Conservation (phyloP, 2,329 filamentous ascomycete species). For the Sodiomyces alkalinus region DNA sequence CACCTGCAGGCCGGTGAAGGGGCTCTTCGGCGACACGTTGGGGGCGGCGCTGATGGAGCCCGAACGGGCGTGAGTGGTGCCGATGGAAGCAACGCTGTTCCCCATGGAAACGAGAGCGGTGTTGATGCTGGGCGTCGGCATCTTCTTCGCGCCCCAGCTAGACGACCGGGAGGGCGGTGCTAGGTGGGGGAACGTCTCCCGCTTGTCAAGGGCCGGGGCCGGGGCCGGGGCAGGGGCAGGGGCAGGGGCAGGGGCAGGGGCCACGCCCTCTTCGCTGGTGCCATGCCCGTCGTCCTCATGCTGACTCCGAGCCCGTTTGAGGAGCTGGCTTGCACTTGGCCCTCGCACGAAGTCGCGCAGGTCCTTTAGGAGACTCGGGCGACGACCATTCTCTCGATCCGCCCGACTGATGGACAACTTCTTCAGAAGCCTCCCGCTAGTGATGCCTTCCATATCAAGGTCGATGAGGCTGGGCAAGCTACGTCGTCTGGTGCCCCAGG, state of each 20-base stretch:
- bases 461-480: slow-evolving; percentile 47
- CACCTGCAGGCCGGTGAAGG: slow-evolving; percentile 27
- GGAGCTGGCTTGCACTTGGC: slow-evolving; percentile 26
- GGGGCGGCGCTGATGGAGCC: slow-evolving; percentile 44
- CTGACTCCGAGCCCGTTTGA: slow-evolving; percentile 31
- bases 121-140: slow-evolving; percentile 39
- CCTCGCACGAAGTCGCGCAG: slow-evolving; percentile 34
- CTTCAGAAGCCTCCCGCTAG: slow-evolving; percentile 47
- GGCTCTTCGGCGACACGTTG: slow-evolving; percentile 37
- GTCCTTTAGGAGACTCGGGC: slow-evolving; percentile 35
- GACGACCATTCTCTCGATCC: slow-evolving; percentile 20
- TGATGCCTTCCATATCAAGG: slow-evolving; percentile 36
- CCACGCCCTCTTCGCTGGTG: slow-evolving; percentile 13
- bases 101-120: slow-evolving; percentile 42
- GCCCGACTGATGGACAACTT: slow-evolving; percentile 39
- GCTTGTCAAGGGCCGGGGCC: slow-evolving; percentile 21
- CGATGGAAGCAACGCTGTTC: slow-evolving; percentile 38
- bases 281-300: slow-evolving; percentile 18
- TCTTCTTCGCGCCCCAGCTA: slow-evolving; percentile 34
- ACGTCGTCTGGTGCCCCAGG: slow-evolving; percentile 53
- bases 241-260: slow-evolving; percentile 11
- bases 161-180: slow-evolving; percentile 31
- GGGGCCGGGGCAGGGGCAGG: slow-evolving; percentile 13
- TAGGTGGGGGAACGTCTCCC: slow-evolving; percentile 28
- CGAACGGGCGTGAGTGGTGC: slow-evolving; percentile 38